Percentiles rank a stretch among this genome's conserved stretches.
Evolutionary conservation across 257 asterid genomes (phyloP).

Genomic region (Linaria vulgaris): DNA sequence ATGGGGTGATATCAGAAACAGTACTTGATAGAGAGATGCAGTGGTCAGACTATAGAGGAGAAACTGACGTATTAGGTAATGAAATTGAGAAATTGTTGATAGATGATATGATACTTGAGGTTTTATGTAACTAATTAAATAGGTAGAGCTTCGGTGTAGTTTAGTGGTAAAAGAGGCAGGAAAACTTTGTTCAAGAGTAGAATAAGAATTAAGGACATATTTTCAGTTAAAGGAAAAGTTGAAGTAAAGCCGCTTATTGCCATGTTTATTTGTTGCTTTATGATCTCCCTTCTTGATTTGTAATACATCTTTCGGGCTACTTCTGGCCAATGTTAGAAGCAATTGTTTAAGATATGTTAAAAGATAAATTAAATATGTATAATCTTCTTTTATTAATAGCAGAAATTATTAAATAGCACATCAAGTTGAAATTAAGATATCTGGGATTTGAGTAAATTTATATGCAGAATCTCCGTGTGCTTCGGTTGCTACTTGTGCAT

Average conservation of each 20-base stretch:
- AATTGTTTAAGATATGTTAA: too few species aligned
- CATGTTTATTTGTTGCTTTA: not conserved
- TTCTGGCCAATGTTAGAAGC: too few species aligned
- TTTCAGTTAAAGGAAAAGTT: not conserved
- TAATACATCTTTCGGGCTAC: not conserved
- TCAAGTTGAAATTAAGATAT: too few species aligned
- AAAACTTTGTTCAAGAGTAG: conserved; percentile 15
- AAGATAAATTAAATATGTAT: too few species aligned
- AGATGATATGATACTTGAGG: conserved; percentile 35
- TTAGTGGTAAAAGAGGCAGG: conserved; percentile 34
- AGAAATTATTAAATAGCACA: too few species aligned
- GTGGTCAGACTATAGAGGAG: conserved; percentile 28
- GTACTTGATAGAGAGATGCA: conserved; percentile 44
- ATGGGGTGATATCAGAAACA: conserved; percentile 32
- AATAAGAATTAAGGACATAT: conserved; percentile 15
- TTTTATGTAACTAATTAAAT: conserved; percentile 31
- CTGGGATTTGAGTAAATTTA: too few species aligned
- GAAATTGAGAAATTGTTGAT: conserved; percentile 33
- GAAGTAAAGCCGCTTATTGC: not conserved
- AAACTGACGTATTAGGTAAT: conserved; percentile 21
- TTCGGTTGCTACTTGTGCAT: too few species aligned
- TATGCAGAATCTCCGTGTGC: too few species aligned
- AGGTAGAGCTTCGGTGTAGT: conserved; percentile 25
- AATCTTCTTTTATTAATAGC: too few species aligned
- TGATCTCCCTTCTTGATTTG: not conserved